Evolutionary conservation across 2,329 filamentous ascomycete genomes (phyloP).

Genomic region (Fusarium anthophilum): DNA sequence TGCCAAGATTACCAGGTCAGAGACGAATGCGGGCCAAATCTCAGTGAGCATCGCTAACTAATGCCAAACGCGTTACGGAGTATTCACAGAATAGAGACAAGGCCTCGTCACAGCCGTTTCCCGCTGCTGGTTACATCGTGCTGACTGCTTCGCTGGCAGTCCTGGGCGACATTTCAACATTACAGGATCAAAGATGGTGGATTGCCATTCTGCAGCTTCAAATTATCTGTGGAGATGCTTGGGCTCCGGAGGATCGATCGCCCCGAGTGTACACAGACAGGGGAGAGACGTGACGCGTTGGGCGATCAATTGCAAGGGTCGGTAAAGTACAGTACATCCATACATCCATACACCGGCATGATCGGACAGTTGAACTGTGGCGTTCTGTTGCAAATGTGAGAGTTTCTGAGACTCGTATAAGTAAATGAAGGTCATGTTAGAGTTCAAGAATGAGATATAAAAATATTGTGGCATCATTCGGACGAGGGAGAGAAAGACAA

Average conservation of each 20-base stretch:
- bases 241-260: constrained; percentile 26
- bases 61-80: constrained; percentile 5
- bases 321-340: constrained; percentile 9
- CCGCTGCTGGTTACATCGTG: background rate
- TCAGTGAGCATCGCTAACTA: background rate
- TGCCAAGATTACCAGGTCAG: constrained; percentile 7
- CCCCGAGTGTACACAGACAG: constrained; percentile 11
- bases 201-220: constrained; percentile 22
- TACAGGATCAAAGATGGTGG: constrained; percentile 25
- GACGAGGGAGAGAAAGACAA: background rate
- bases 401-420: background rate
- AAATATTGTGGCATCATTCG: background rate
- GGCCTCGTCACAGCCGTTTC: constrained; percentile 7
- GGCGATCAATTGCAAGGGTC: constrained; percentile 26
- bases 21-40: constrained; percentile 7
- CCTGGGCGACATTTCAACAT: constrained; percentile 16
- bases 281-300: constrained; percentile 29
- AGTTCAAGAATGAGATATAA: background rate
- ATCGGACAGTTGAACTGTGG: constrained; percentile 1
- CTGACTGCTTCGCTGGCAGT: background rate
- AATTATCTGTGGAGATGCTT: constrained; percentile 35
- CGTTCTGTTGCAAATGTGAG: background rate
- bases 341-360: background rate
- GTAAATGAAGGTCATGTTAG: background rate
- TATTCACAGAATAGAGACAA: background rate